Evolutionary conservation across 352 stramenopile species (phyloP).

Genomic region (Pythium monospermum): DNA sequence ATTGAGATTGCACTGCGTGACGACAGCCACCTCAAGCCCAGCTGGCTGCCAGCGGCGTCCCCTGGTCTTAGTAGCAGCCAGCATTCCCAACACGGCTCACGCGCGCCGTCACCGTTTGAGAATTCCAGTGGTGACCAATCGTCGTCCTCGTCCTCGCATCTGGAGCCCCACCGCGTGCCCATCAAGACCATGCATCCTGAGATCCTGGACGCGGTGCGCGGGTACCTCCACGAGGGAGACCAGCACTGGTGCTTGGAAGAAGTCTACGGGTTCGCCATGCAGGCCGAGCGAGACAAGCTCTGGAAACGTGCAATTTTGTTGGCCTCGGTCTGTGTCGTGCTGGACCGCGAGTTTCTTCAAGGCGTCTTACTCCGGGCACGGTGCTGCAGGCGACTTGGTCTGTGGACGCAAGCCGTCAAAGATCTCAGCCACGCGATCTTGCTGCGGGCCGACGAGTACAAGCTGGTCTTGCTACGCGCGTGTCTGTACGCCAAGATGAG

Average conservation of each 20-base stretch:
- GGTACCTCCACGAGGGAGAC: slow-evolving; percentile 52
- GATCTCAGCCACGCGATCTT: slow-evolving; percentile 51
- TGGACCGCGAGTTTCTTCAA: slow-evolving; percentile 60
- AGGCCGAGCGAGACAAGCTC: slow-evolving; percentile 46
- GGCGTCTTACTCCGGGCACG: slow-evolving; percentile 54
- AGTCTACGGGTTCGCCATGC: slow-evolving; percentile 45
- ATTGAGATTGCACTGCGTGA: slow-evolving; percentile 46
- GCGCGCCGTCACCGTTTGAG: too few species aligned
- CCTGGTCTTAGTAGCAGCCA: slow-evolving; percentile 6
- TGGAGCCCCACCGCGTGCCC: slow-evolving; percentile 16
- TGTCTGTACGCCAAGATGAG: slow-evolving; percentile 54
- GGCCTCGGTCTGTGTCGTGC: slow-evolving; percentile 58
- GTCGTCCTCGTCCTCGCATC: neutral
- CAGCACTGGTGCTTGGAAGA: slow-evolving; percentile 59
- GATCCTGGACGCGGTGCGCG: slow-evolving; percentile 36
- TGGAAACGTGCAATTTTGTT: slow-evolving; percentile 73
- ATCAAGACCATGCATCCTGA: slow-evolving; percentile 45
- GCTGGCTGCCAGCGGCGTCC: slow-evolving; percentile 10
- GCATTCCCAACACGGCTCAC: neutral
- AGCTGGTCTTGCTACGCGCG: slow-evolving; percentile 47
- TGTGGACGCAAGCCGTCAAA: slow-evolving; percentile 72
- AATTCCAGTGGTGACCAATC: neutral
- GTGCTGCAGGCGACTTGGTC: slow-evolving; percentile 58
- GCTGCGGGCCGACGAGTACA: slow-evolving; percentile 47
- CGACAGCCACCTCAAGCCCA: slow-evolving; percentile 33